Evolutionary conservation across 108 stramenopile species (phyloP).

Genomic region (Licmophora abbreviata): DNA sequence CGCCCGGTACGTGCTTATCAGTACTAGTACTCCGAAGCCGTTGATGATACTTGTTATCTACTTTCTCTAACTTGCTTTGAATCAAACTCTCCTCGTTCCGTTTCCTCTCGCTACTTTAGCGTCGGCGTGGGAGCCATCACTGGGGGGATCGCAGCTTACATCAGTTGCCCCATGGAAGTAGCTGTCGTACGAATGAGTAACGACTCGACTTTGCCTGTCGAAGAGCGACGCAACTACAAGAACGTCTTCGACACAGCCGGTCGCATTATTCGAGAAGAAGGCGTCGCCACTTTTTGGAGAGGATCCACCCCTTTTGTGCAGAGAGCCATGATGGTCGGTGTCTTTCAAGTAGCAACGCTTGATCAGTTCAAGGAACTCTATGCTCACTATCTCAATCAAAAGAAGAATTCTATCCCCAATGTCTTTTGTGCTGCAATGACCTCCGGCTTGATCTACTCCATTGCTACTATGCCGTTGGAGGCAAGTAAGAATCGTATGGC

Average conservation of each 20-base stretch:
- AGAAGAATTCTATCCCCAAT: conserved; percentile 74
- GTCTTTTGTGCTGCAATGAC: conserved; percentile 92
- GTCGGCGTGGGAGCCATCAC: conserved; percentile 73
- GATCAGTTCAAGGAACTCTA: conserved; percentile 91
- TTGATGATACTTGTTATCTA: no score
- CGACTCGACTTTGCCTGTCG: conserved; percentile 71
- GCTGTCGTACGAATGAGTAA: conserved; percentile 90
- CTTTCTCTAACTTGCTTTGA: not conserved
- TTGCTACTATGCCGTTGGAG: conserved; percentile 93
- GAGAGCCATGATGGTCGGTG: conserved; percentile 89
- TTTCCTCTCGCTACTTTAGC: conserved; percentile 17
- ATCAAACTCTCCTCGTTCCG: not conserved
- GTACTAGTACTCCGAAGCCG: no score
- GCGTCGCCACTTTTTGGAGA: conserved; percentile 83
- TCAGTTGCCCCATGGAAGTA: conserved; percentile 92
- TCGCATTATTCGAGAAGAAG: conserved; percentile 79
- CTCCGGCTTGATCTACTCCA: conserved; percentile 83
- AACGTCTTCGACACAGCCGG: conserved; percentile 62
- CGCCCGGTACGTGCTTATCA: conserved; percentile 55
- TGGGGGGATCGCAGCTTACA: conserved; percentile 84
- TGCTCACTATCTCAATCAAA: conserved; percentile 43
- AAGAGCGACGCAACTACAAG: conserved; percentile 81
- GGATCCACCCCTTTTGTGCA: conserved; percentile 83
- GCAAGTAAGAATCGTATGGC: conserved; percentile 94
- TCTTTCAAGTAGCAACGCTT: conserved; percentile 89